These are phyloP conservation scores for Penicillium hesseltinei DNA, from an alignment of 2,329 filamentous ascomycete species.

Conservation along the genomic window DNA sequence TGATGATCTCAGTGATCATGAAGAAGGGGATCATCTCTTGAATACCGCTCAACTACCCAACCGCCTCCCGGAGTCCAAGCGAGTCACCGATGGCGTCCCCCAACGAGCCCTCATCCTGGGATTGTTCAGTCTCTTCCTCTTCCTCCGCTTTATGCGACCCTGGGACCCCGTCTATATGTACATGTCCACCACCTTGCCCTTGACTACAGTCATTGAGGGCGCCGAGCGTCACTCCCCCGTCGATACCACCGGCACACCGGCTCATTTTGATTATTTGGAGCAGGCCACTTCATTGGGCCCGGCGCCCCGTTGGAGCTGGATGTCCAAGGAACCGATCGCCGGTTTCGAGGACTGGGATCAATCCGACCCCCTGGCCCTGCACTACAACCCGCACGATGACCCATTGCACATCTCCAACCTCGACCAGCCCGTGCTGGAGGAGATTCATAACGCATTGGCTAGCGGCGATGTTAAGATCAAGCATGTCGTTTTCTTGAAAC, in stretches of 20 bases:
- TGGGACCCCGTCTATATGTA: constrained; percentile 28
- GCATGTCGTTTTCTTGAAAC: constrained; percentile 46
- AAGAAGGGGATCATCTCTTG: constrained; percentile 17
- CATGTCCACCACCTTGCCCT: constrained; percentile 25
- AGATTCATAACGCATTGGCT: constrained; percentile 28
- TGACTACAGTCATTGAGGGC: constrained; percentile 23
- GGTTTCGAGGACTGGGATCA: constrained; percentile 30
- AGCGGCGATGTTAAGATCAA: constrained; percentile 38
- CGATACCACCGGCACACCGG: constrained; percentile 18
- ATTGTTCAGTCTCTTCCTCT: constrained; percentile 19
- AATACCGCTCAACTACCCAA: constrained; percentile 10
- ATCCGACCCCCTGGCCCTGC: constrained; percentile 6
- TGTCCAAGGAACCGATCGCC: constrained; percentile 20
- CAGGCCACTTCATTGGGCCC: constrained; percentile 17
- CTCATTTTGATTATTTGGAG: constrained; percentile 24
- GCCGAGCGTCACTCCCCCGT: constrained; percentile 21
- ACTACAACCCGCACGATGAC: constrained; percentile 40
- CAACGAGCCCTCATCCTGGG: constrained; percentile 24
- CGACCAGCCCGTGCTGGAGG: constrained; percentile 26
- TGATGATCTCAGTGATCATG: constrained; percentile 24
- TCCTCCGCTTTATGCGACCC: constrained; percentile 30
- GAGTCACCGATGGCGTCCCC: constrained; percentile 9
- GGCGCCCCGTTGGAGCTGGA: constrained; percentile 26
- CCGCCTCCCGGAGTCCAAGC: constrained; percentile 8
- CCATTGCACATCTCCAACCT: constrained; percentile 46